These are phyloP conservation scores for Suhomyces chickasaworum DNA, from an alignment of 1,139 yeast genomes.

Conservation along the genomic window DNA sequence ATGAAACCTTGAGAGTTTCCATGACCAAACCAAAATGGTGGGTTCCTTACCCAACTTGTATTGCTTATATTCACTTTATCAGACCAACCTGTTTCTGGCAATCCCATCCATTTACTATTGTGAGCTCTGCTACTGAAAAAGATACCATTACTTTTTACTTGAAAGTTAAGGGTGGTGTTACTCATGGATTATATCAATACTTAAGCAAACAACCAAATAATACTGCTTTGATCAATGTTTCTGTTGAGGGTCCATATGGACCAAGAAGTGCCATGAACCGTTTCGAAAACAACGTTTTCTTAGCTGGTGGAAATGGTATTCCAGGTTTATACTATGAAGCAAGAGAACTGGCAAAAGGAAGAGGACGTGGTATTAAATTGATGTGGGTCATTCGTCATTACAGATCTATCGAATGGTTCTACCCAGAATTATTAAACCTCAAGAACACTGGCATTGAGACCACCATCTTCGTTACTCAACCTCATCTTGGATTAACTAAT, in stretches of 20 bases:
- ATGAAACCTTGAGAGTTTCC: slow-evolving; percentile 46
- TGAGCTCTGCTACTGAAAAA: slow-evolving; percentile 34
- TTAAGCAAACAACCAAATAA: slow-evolving; percentile 51
- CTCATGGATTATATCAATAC: slow-evolving; percentile 35
- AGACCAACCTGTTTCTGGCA: slow-evolving; percentile 53
- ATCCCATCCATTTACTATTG: slow-evolving; percentile 59
- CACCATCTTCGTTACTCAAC: slow-evolving; percentile 36
- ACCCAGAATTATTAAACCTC: slow-evolving; percentile 26
- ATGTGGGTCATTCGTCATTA: slow-evolving; percentile 53
- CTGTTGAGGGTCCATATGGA: slow-evolving; percentile 50
- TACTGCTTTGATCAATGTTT: slow-evolving; percentile 34
- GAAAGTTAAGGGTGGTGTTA: slow-evolving; percentile 45
- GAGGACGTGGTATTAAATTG: slow-evolving; percentile 33
- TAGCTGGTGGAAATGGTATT: slow-evolving; percentile 76
- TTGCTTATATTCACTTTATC: slow-evolving; percentile 43
- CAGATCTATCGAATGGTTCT: slow-evolving; percentile 34
- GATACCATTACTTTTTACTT: slow-evolving; percentile 35
- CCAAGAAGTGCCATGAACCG: slow-evolving; percentile 37
- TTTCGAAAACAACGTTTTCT: slow-evolving; percentile 54
- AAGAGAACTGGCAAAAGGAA: slow-evolving; percentile 23
- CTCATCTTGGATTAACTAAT: slow-evolving; percentile 23
- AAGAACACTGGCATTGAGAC: slow-evolving; percentile 38
- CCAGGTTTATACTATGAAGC: slow-evolving; percentile 51
- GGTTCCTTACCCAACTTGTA: slow-evolving; percentile 44
- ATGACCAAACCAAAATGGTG: slow-evolving; percentile 39